Evolutionary conservation across 108 stramenopile species (phyloP), one percentile per base, ranked within the genome.

Genomic region (Skeletonema marinoi): DNA sequence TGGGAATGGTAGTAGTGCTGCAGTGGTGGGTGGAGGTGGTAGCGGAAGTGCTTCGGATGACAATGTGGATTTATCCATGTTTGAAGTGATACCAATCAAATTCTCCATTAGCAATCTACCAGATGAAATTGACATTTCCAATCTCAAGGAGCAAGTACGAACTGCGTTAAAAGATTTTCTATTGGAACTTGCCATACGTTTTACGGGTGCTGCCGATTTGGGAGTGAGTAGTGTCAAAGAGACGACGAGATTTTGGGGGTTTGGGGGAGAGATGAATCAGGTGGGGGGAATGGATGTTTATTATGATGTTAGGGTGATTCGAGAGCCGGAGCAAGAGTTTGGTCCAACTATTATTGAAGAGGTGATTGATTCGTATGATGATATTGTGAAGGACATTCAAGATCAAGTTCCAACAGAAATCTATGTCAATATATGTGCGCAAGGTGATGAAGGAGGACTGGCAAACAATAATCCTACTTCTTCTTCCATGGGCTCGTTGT

Each of bases 281-380:
- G 36, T 56, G 30, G 31, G 60, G 44, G 60, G 44, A 17, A 65
- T 60, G 7, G 65, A 60, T 31, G 13, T 82, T 16, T 75, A 75
- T 60, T 82, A 65, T 42, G 70, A 75, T 54, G 60, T 82, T 16
- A 62, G 75, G n/a, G 36, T 75, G 12, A 38, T 75, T 25, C 68
- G 65, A 39, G 58, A 36, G 10, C 56, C 48, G 1, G 60, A 58
- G 0, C 75, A 66, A 14, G 56, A 71, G 12, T 82, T 74, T 48
- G 70, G 66, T 8, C 74, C 81, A 8, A 13, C 66, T 11, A 67
- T 82, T 4, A 75, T 82, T 32, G 62, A 70, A 66, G 74, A 48
- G 44, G 48, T 82, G 31, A n/a, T 48, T 8, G 81, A 82, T n/a
- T 66, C 65, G 32, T 64, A 71, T 60, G 29, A 50, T 5, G 60